phyloP scores from a whole-genome alignment of 140 eudicot genomes.

The Cichorium intybus region DNA sequence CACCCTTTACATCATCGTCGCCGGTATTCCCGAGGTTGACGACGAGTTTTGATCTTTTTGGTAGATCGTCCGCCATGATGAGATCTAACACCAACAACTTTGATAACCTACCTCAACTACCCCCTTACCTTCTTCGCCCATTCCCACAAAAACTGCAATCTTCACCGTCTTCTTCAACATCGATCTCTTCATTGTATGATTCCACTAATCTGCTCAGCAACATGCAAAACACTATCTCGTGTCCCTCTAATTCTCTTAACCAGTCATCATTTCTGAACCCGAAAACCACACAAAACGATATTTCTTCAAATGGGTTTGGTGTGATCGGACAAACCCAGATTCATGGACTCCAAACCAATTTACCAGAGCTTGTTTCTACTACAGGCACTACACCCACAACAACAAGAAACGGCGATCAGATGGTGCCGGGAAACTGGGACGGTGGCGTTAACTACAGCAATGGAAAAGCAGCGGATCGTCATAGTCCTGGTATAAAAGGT shows the following conservation, averaged over 20 bases:
- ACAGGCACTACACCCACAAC: slow-evolving; percentile 5
- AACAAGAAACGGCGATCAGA: background rate
- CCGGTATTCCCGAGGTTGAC: slow-evolving; percentile 32
- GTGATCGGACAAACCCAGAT: background rate
- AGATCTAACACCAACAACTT: slow-evolving; percentile 39
- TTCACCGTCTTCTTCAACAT: slow-evolving; percentile 4
- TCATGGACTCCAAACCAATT: slow-evolving; percentile 4
- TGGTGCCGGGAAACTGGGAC: slow-evolving; percentile 9
- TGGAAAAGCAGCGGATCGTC: slow-evolving; percentile 1
- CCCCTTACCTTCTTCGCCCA: slow-evolving; percentile 47
- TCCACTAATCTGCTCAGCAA: slow-evolving; percentile 6
- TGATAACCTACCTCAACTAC: slow-evolving; percentile 33
- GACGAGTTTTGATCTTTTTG: slow-evolving; percentile 48
- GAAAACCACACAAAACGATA: slow-evolving; percentile 8
- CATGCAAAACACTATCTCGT: slow-evolving; percentile 21
- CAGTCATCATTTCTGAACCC: slow-evolving; percentile 8
- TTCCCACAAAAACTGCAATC: slow-evolving; percentile 47
- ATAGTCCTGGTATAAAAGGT: slow-evolving; percentile 14
- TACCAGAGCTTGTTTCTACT: slow-evolving; percentile 12
- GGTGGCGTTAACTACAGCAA: background rate
- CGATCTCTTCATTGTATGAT: slow-evolving; percentile 4
- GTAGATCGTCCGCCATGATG: slow-evolving; percentile 30
- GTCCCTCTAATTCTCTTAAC: slow-evolving; percentile 8
- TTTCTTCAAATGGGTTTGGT: slow-evolving; percentile 13
- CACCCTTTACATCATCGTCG: slow-evolving; percentile 52